Percentiles rank a stretch among this genome's conserved stretches.
These are phyloP conservation scores for Plasmodium billcollinsi DNA, from an alignment of 169 alveolate species.

Conservation along the genomic window DNA sequence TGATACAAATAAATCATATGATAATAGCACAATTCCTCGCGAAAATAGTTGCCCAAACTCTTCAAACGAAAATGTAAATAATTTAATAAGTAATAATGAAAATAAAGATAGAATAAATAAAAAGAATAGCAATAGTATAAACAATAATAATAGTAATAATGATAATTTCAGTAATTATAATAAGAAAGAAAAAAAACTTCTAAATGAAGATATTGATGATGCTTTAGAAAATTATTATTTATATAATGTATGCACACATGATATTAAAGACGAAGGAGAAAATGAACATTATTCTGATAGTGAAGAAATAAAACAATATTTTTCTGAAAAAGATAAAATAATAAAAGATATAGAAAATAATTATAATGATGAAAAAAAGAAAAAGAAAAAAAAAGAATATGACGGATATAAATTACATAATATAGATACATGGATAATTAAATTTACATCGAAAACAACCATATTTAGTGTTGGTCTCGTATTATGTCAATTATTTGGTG, in stretches of 20 bases:
- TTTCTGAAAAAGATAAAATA: conserved; percentile 26
- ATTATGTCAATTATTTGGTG: conserved; percentile 82
- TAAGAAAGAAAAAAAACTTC: not conserved
- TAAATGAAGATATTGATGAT: conserved; percentile 21
- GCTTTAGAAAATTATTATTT: conserved; percentile 42
- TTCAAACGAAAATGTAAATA: not conserved
- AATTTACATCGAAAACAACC: conserved; percentile 74
- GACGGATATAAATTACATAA: conserved; percentile 37
- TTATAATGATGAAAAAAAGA: conserved; percentile 42
- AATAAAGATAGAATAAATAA: conserved; percentile 7
- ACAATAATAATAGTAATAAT: too few relatives aligned
- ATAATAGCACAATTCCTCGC: not conserved
- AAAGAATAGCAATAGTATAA: not conserved
- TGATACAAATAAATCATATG: not conserved
- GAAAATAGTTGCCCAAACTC: not conserved
- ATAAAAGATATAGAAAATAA: conserved; percentile 45
- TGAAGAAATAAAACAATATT: conserved; percentile 59
- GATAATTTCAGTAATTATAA: too few relatives aligned
- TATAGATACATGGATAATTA: conserved; percentile 79
- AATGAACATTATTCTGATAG: conserved; percentile 42
- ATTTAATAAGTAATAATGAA: not conserved
- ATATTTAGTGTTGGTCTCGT: conserved; percentile 81
- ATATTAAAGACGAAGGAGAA: conserved; percentile 28
- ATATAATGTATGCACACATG: conserved; percentile 51
- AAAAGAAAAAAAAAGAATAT: conserved; percentile 48